Evolutionary conservation across 768 basidiomycete species (phyloP).

Genomic region (Inosperma sp.): DNA sequence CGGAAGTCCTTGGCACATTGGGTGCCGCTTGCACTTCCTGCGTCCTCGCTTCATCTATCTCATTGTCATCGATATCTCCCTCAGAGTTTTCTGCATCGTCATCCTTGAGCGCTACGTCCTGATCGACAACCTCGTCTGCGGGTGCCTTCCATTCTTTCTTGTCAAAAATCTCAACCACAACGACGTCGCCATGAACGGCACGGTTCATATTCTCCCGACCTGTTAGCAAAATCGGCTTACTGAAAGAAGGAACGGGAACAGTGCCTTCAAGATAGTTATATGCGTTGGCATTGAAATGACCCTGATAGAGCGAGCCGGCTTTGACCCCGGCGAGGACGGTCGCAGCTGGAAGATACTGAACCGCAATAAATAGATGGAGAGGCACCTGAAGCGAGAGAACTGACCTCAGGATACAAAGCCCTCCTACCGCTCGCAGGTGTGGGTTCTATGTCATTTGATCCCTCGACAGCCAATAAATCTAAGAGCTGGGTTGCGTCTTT

Average conservation of each 20-base stretch:
- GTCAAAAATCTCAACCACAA: conserved; percentile 83
- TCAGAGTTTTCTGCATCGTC: conserved; percentile 80
- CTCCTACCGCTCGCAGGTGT: conserved; percentile 52
- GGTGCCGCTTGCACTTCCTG: conserved; percentile 40
- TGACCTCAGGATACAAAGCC: conserved; percentile 72
- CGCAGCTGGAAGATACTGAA: conserved; percentile 72
- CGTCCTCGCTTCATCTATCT: conserved; percentile 35
- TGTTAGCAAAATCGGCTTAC: conserved; percentile 76
- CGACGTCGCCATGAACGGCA: conserved; percentile 88
- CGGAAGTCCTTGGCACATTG: conserved; percentile 40
- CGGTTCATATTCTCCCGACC: conserved; percentile 95
- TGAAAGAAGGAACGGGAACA: conserved; percentile 67
- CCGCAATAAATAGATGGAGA: conserved; percentile 1
- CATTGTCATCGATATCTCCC: conserved; percentile 48
- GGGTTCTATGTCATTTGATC: conserved; percentile 58
- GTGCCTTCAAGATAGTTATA: conserved; percentile 97
- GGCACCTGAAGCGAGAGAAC: conserved; percentile 12
- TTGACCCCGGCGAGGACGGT: conserved; percentile 80
- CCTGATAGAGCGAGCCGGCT: conserved; percentile 79
- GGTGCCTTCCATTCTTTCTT: conserved; percentile 91
- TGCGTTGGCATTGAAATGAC: conserved; percentile 90
- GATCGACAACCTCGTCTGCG: conserved; percentile 89
- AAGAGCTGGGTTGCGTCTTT: conserved; percentile 60
- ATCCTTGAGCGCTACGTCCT: conserved; percentile 83
- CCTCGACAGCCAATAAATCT: conserved; percentile 74